Conservation (phyloP, 805 yeast species). For the Candida coquimbonensis region DNA sequence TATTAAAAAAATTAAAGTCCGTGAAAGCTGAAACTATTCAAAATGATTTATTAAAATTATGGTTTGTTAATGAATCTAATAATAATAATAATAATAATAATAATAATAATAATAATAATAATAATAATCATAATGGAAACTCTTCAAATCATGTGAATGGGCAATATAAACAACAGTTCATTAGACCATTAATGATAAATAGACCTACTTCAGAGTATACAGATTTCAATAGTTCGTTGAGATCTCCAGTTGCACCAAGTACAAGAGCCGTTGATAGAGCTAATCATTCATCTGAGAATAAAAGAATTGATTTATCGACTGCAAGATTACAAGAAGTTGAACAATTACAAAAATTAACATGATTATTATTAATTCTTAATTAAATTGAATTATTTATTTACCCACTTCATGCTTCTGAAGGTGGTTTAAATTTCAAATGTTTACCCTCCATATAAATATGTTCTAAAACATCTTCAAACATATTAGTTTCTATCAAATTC, state of each 20-base stretch:
- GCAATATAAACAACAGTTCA: conserved; percentile 10
- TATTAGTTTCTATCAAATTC: conserved; percentile 51
- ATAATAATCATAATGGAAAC: conserved; percentile 6
- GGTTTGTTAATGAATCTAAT: conserved; percentile 17
- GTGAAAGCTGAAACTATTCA: conserved; percentile 14
- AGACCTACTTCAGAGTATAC: not conserved
- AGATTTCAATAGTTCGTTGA: conserved; percentile 2
- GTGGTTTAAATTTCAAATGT: conserved; percentile 22
- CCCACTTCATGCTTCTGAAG: conserved; percentile 10
- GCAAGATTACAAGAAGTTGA: conserved; percentile 17
- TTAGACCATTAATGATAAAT: conserved; percentile 5
- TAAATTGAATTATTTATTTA: not conserved
- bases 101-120: conserved; percentile 5
- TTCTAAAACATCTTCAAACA: conserved; percentile 54
- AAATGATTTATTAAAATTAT: conserved; percentile 17
- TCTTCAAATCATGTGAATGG: no score
- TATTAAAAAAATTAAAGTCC: conserved; percentile 2
- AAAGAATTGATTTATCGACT: conserved; percentile 21
- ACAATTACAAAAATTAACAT: conserved; percentile 18
- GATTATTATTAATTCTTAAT: not conserved
- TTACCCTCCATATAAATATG: conserved; percentile 66
- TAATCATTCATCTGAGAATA: conserved; percentile 17
- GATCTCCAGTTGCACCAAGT: conserved; percentile 25
- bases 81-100: conserved; percentile 4
- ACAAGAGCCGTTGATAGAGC: conserved; percentile 36